Base-by-base conservation (phyloP, 2,329 filamentous ascomycete species). In the Aspergillus sergii region DNA sequence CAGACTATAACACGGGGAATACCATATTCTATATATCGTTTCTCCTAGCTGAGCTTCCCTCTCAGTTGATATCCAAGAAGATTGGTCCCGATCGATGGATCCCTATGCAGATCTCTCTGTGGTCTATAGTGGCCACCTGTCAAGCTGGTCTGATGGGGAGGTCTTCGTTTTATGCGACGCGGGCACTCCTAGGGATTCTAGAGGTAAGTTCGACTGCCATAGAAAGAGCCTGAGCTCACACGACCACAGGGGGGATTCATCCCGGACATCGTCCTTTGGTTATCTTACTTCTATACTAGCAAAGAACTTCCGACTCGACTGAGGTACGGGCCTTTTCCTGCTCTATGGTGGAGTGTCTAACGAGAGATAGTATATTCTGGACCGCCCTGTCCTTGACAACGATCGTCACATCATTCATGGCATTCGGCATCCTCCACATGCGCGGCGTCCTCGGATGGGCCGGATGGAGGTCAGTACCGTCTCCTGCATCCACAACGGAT, bases 241-340 rank as follows among this genome's bases (percentile, higher is more conserved):
- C 11, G 30, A 48, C 16, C 1, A 65, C 51, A 84, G 73, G 84
- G 83, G 7, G 84, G 83, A 0, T 89, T 89, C 66, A 89, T 89
- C 57, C 86, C 87, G 0, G 86, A 88, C 63, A 86, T 86, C 11
- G 64, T 80, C 7, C 68, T 80, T 0, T 92, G 88, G 75, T 79
- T 92, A 5, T 88, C 85, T 2, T 92, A 92, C 73, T 93, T 89
- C 71, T 93, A 92, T 76, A 92, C 85, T 45, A 84, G 84, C 1
- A 81, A 82, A 55, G 58, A 60, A 23, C 58, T 60, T 12, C 58
- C 58, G 3, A 68, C 67, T 14, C 84, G 90, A 1, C 75, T 92
- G 14, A 85, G 67, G 67, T 72, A 65, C 26, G 54, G 5, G 4
- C 39, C 41, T 11, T 10, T 14, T n/a, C 1, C 26, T 7, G 10